Evolutionary conservation across 2,329 filamentous ascomycete genomes (phyloP), one percentile per base, ranked within the genome.

Genomic region (Talaromyces pinophilus): DNA sequence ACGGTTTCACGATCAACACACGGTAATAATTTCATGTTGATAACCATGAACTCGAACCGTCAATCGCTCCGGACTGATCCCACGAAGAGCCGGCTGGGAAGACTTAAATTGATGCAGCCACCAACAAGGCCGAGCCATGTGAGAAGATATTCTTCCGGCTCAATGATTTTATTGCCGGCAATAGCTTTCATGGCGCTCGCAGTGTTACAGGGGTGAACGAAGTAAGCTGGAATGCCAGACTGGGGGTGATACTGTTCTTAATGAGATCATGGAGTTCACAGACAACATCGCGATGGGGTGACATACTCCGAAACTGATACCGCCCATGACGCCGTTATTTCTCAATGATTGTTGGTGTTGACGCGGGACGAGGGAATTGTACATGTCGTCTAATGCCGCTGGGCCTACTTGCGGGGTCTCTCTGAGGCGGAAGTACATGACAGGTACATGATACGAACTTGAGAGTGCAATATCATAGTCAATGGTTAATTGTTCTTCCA

Each of bases 91-190:
- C 89, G 87, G 73, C 86, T 85, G 66, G 92, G 92, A 69, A 96
- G 82, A 84, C 88, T 88, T 70, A 98, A 83, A 66, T 92, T 91
- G 48, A 97, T 90, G 71, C 88, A 89, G 62, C 87, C 87, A 67
- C 93, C 94, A 54, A 96, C 87, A 66, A 96, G 81, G n/a, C 93
- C 93, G 69, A 97, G 84, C 93, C 94, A 98, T 64, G 92, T 81
- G 80, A 92, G 86, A 74, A 98, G 83, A 81, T 98, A 98, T 72
- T 89, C 84, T 72, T 88, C 76, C 5, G 82, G 77, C 19, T 72
- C 78, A 54, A 82, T 70, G n/a, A 73, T 69, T 65, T 71, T 71
- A 60, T 73, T 72, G 15, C 77, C 73, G 71, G 85, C 80, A 72
- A 92, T 88, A 62, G 81, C 82, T 71, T 83, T 82, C 85, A 98